These are phyloP conservation scores for Stachybotrys elegans DNA, from an alignment of 2,329 filamentous ascomycete species.

Conservation along the genomic window DNA sequence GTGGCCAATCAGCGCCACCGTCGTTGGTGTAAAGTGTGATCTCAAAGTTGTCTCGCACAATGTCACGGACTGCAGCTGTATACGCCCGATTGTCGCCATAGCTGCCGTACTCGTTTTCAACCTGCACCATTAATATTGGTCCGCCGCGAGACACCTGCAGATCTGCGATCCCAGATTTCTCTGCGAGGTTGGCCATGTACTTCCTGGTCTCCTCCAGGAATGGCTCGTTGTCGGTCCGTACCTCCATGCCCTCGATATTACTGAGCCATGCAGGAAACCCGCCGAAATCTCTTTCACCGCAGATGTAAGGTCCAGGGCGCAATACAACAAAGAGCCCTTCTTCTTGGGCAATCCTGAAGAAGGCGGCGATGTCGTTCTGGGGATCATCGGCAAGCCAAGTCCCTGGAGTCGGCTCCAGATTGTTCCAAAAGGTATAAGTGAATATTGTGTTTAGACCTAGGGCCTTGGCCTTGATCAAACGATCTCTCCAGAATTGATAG, in stretches of 20 bases:
- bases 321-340: slow-evolving; percentile 37
- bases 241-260: slow-evolving; percentile 31
- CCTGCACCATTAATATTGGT: slow-evolving; percentile 43
- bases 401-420: slow-evolving; percentile 35
- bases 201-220: slow-evolving; percentile 30
- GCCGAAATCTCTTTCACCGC: slow-evolving; percentile 44
- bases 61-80: slow-evolving; percentile 32
- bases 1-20: slow-evolving; percentile 35
- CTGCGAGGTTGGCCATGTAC: too few species aligned
- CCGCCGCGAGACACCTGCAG: slow-evolving; percentile 38
- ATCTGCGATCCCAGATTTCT: too few species aligned
- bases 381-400: slow-evolving; percentile 30
- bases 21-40: slow-evolving; percentile 45
- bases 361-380: slow-evolving; percentile 38
- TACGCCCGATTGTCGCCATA: slow-evolving; percentile 41
- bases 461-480: slow-evolving; percentile 73
- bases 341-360: slow-evolving; percentile 38
- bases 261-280: slow-evolving; percentile 42
- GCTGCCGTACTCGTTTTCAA: slow-evolving; percentile 48
- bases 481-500: slow-evolving; percentile 38
- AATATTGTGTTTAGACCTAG: slow-evolving; percentile 72
- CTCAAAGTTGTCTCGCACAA: slow-evolving; percentile 36
- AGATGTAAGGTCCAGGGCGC: slow-evolving; percentile 43
- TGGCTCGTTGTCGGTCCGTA: slow-evolving; percentile 33
- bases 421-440: slow-evolving; percentile 46